Evolutionary conservation across 805 yeast genomes (phyloP).

Genomic region (Hermanozyma aechmeae): DNA sequence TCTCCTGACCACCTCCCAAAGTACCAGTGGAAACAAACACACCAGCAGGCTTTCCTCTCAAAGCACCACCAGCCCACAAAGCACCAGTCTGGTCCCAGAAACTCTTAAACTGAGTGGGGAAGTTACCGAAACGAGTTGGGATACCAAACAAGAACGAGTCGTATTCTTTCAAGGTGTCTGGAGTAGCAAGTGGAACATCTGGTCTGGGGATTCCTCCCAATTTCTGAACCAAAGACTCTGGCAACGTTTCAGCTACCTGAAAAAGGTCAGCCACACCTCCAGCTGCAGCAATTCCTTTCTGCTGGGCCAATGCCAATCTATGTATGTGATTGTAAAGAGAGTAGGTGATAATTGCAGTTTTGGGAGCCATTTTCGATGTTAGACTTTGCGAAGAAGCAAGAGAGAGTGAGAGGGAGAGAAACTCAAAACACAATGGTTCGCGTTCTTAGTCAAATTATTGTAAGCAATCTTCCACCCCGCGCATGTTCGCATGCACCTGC

Average conservation of each 20-base stretch:
- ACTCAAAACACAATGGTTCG: too few relatives aligned
- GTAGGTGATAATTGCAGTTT: slow-evolving; percentile 42
- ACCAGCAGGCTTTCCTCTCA: slow-evolving; percentile 68
- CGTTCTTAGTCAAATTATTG: too few relatives aligned
- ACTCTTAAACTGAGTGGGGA: slow-evolving; percentile 67
- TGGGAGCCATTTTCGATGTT: slow-evolving; percentile 32
- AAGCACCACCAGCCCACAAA: slow-evolving; percentile 63
- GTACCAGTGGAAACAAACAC: slow-evolving; percentile 63
- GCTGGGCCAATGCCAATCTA: slow-evolving; percentile 55
- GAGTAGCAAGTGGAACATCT: slow-evolving; percentile 35
- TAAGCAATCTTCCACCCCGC: too few relatives aligned
- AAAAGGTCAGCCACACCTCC: slow-evolving; percentile 63
- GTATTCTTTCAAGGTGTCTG: slow-evolving; percentile 47
- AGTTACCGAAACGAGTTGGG: slow-evolving; percentile 71
- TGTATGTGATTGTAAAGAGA: slow-evolving; percentile 74
- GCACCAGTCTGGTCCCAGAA: slow-evolving; percentile 77
- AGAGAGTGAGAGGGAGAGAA: too few relatives aligned
- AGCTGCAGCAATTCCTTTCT: slow-evolving; percentile 59
- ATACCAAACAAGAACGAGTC: slow-evolving; percentile 73
- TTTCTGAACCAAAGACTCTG: slow-evolving; percentile 43
- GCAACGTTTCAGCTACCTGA: slow-evolving; percentile 70
- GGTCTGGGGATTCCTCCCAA: slow-evolving; percentile 49
- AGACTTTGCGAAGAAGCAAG: too few relatives aligned
- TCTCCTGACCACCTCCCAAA: slow-evolving; percentile 75
- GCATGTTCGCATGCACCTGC: too few relatives aligned